Base-by-base conservation (phyloP, 768 basidiomycete species). In the Naganishia randhawae region DNA sequence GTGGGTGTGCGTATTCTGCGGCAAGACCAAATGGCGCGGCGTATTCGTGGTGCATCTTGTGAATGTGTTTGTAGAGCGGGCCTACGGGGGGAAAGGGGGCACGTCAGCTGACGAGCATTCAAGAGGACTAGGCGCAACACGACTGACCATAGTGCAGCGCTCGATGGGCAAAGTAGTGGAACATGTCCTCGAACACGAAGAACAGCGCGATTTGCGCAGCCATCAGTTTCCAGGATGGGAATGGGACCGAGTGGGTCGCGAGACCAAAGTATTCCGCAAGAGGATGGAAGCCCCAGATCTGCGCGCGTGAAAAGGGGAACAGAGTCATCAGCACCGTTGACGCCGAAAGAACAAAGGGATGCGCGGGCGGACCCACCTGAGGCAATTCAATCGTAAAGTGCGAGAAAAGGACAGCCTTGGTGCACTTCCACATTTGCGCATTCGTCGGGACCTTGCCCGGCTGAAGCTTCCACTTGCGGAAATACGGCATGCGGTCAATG, bases 41-140 rank as follows among this genome's bases (percentile, higher is more conserved):
- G 81, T 92, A 96, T 76, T 92, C 91, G 86, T 98, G 96, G 80
- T 99, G 96, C 39, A 98, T 84, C 81, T 96, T 95, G 85, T 96
- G 93, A 72, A 96, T 91, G 80, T 93, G 84, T 80, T 89, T 91
- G 84, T 95, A 94, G 62, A 95, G 83, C 19, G 74, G 74, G 57
- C 57, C 57, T 61, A 25, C 35, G 35, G 25, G 17, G 33, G n/a
- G n/a, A n/a, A 10, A 57, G 16, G 71, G 71, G 76, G 72, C 10
- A 31, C 17, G 32, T 32, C 6, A 54, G 31, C 17, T 29, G 13
- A 3, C 5, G 22, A 54, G 53, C 53, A 31, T 29, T 84, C 77
- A 33, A 33, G 31, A 11, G 10, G n/a, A 54, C 14, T 19, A 55
- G 54, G n/a, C n/a, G n/a, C n/a, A n/a, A n/a, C 39, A 27, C 10